Percentiles rank a stretch among this genome's conserved stretches.
These are phyloP conservation scores for Colletotrichum sansevieriae DNA, from an alignment of 2,329 filamentous ascomycete genomes.

Conservation along the genomic window DNA sequence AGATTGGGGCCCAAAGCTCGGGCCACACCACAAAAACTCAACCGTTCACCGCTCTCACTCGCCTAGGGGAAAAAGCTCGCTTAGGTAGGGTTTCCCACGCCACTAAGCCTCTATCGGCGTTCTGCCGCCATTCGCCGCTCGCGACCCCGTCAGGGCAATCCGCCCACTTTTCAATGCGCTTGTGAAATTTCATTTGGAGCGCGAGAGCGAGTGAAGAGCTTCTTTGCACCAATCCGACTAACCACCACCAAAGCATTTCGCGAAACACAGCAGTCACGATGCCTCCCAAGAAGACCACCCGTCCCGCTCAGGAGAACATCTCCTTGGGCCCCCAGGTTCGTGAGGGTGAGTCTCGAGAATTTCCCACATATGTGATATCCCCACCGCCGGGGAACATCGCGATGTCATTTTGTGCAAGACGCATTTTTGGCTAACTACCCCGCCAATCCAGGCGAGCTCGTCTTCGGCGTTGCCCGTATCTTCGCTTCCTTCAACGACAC, in stretches of 20 bases:
- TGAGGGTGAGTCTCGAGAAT: constrained; percentile 75
- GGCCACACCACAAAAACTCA: constrained; percentile 24
- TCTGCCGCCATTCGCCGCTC: constrained; percentile 24
- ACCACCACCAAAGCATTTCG: constrained; percentile 48
- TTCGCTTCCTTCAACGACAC: constrained; percentile 96
- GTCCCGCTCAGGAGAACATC: constrained; percentile 95
- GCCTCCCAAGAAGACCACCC: constrained; percentile 89
- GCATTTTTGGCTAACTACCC: constrained; percentile 43
- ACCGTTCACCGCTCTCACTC: constrained; percentile 13
- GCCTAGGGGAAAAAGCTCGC: constrained; percentile 13
- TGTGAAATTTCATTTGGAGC: constrained; percentile 35
- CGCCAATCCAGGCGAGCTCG: constrained; percentile 81
- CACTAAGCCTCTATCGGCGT: not conserved
- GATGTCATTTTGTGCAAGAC: constrained; percentile 75
- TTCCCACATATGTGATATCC: constrained; percentile 51
- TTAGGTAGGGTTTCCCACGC: constrained; percentile 31
- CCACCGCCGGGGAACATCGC: constrained; percentile 75
- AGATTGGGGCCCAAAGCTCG: not conserved
- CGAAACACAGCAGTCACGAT: constrained; percentile 70
- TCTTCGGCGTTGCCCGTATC: constrained; percentile 98
- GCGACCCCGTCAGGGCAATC: constrained; percentile 29
- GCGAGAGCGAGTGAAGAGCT: constrained; percentile 16
- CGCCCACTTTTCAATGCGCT: constrained; percentile 26
- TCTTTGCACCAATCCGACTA: constrained; percentile 32
- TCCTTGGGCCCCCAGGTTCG: constrained; percentile 96